Percentiles rank a stretch among this genome's conserved stretches.
Evolutionary conservation across 2,329 filamentous ascomycete genomes (phyloP).

Genomic region (Fusarium compactum): DNA sequence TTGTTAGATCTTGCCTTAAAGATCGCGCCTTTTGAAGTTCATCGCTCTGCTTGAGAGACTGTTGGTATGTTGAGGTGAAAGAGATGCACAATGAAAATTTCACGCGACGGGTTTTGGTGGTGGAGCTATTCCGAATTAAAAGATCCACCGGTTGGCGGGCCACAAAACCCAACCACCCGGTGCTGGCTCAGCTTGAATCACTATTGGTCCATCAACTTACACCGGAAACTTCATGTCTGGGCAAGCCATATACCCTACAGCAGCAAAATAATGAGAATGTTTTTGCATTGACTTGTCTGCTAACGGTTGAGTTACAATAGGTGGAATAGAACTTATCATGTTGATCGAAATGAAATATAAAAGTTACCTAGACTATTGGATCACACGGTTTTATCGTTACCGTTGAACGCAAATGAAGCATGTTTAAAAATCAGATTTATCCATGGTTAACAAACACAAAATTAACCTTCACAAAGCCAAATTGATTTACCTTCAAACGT

Average conservation of each 20-base stretch:
- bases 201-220: slow-evolving; percentile 24
- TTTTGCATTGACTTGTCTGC: background rate
- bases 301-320: background rate
- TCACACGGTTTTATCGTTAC: too few species aligned
- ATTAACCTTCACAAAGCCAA: background rate
- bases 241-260: background rate
- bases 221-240: background rate
- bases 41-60: background rate
- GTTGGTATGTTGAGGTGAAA: background rate
- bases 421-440: too few species aligned
- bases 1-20: background rate
- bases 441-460: too few species aligned
- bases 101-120: slow-evolving; percentile 21
- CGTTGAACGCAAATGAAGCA: too few species aligned
- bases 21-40: background rate
- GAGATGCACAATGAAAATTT: slow-evolving; percentile 27
- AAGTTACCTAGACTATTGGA: too few species aligned
- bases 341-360: too few species aligned
- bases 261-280: background rate
- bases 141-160: slow-evolving; percentile 30
- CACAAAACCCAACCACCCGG: slow-evolving; percentile 15
- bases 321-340: too few species aligned
- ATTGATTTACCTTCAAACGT: background rate
- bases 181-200: background rate
- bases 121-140: slow-evolving; percentile 2